These are phyloP conservation scores for Pichia sorboxylosa DNA, from an alignment of 1,139 yeast genomes.

Conservation along the genomic window DNA sequence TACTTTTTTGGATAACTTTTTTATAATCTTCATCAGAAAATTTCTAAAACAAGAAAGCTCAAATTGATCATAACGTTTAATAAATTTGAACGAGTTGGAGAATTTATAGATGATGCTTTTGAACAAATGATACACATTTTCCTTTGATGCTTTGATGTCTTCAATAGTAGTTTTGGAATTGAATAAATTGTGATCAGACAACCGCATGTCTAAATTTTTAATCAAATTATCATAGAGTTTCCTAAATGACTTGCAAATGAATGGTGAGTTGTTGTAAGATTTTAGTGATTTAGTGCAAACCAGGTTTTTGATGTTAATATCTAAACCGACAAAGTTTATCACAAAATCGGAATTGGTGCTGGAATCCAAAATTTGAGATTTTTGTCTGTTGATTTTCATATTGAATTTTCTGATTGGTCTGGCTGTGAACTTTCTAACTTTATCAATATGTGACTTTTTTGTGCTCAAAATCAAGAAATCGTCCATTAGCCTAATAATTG, in stretches of 20 bases:
- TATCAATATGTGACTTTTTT: slow-evolving; percentile 18
- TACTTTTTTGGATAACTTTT: not conserved
- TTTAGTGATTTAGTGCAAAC: slow-evolving; percentile 20
- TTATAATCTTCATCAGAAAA: slow-evolving; percentile 1
- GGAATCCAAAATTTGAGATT: slow-evolving; percentile 35
- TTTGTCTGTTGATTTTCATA: slow-evolving; percentile 44
- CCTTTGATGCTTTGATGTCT: slow-evolving; percentile 4
- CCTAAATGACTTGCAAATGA: slow-evolving; percentile 15
- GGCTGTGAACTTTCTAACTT: slow-evolving; percentile 22
- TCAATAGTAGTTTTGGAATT: slow-evolving; percentile 1
- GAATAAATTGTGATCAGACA: slow-evolving; percentile 3
- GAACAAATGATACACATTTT: slow-evolving; percentile 9
- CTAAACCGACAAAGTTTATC: slow-evolving; percentile 20
- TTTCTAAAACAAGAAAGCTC: not conserved
- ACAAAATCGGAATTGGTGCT: slow-evolving; percentile 16
- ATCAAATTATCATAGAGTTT: slow-evolving; percentile 12
- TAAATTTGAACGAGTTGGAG: slow-evolving; percentile 12
- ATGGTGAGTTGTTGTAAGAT: slow-evolving; percentile 13
- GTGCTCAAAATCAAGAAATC: slow-evolving; percentile 68
- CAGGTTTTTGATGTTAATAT: slow-evolving; percentile 20
- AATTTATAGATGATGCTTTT: slow-evolving; percentile 12
- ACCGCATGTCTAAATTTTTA: slow-evolving; percentile 5
- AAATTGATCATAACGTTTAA: slow-evolving; percentile 6
- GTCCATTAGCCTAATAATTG: slow-evolving; percentile 64
- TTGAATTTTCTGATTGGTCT: slow-evolving; percentile 44